Evolutionary conservation across 495 filamentous ascomycete genomes (phyloP).

Genomic region (Neurospora pannonica): DNA sequence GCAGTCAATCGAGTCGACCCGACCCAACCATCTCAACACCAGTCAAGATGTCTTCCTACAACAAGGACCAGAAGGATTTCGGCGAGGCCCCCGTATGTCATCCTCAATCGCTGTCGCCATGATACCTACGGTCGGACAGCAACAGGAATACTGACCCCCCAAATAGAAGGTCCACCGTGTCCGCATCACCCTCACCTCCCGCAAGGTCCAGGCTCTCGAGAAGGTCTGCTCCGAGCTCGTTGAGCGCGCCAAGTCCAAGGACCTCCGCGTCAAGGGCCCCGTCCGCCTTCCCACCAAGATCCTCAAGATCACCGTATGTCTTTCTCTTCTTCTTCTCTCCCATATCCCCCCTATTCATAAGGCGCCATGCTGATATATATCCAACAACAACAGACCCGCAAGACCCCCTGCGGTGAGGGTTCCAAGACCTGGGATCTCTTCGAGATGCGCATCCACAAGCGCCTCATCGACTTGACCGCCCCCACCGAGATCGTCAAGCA

Average conservation of each 20-base stretch:
- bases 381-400: constrained; percentile 23
- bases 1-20: constrained; percentile 1
- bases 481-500: constrained; percentile 99
- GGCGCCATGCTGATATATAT: neutral
- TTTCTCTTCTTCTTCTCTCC: neutral
- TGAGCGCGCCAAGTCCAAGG: constrained; percentile 97
- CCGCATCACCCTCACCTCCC: constrained; percentile 91
- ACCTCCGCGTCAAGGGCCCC: constrained; percentile 95
- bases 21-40: constrained; percentile 15
- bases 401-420: constrained; percentile 97
- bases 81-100: constrained; percentile 40
- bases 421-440: constrained; percentile 99
- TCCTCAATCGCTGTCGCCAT: constrained; percentile 2
- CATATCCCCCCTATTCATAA: no score
- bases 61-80: constrained; percentile 92
- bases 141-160: neutral
- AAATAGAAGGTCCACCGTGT: constrained; percentile 90
- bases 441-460: constrained; percentile 99
- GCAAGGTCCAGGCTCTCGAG: constrained; percentile 90
- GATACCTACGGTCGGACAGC: neutral
- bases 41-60: constrained; percentile 74
- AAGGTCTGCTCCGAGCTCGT: constrained; percentile 98
- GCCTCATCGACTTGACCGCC: constrained; percentile 73
- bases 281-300: constrained; percentile 98
- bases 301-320: constrained; percentile 70